These are phyloP conservation scores for Xylariomycetidae sp. DNA, from an alignment of 2,329 filamentous ascomycete genomes.

Conservation along the genomic window DNA sequence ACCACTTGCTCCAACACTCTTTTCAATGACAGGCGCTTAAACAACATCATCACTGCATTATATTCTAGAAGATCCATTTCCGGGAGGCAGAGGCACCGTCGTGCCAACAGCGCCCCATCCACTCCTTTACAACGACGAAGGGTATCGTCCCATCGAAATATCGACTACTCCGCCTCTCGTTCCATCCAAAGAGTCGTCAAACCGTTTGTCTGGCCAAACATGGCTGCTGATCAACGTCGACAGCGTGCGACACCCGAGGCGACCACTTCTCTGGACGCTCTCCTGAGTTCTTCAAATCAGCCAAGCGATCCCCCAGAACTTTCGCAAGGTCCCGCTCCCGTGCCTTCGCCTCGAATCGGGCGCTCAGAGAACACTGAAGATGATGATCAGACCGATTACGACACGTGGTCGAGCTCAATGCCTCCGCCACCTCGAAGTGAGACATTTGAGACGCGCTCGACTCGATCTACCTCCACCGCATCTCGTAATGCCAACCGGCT, in stretches of 20 bases:
- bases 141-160: conserved; percentile 9
- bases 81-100: conserved; percentile 22
- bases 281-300: conserved; percentile 18
- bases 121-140: conserved; percentile 19
- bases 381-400: conserved; percentile 11
- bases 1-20: conserved; percentile 25
- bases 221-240: conserved; percentile 24
- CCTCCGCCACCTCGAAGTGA: conserved; percentile 37
- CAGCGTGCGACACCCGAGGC: conserved; percentile 17
- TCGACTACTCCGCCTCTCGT: conserved; percentile 11
- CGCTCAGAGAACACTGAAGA: conserved; percentile 10
- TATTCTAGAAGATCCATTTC: conserved; percentile 21
- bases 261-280: conserved; percentile 21
- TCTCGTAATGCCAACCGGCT: conserved; percentile 54
- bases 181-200: conserved; percentile 14
- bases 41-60: conserved; percentile 19
- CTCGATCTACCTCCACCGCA: conserved; percentile 48
- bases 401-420: conserved; percentile 27
- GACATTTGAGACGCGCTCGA: conserved; percentile 37
- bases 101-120: conserved; percentile 20
- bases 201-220: conserved; percentile 16
- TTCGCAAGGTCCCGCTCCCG: conserved; percentile 6
- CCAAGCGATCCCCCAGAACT: conserved; percentile 14
- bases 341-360: conserved; percentile 12
- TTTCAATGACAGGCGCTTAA: conserved; percentile 22